Percentiles rank a stretch among this genome's conserved stretches.
Evolutionary conservation across 176 grass and related monocot genomes (phyloP).

Genomic region (Oryza coarctata): DNA sequence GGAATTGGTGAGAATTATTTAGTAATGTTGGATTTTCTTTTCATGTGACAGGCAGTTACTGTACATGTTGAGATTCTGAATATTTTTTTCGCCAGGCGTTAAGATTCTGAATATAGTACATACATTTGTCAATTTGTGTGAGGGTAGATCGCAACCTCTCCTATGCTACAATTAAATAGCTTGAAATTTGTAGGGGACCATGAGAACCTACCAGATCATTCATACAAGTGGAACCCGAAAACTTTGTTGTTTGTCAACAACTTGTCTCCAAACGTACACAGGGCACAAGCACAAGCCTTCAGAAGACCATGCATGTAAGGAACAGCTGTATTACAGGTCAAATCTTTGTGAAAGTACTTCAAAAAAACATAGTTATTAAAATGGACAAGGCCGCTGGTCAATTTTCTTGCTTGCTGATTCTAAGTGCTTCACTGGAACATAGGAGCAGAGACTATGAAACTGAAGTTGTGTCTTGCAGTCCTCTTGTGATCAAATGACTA

Average conservation of each 20-base stretch:
- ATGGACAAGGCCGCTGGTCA: not conserved
- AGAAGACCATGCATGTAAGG: not conserved
- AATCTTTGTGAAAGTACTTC: not conserved
- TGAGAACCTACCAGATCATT: slow-evolving; percentile 24
- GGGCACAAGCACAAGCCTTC: not conserved
- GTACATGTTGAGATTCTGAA: slow-evolving; percentile 1
- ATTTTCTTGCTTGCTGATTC: not conserved
- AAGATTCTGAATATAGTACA: not conserved
- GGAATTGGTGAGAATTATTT: not conserved
- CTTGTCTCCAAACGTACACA: not conserved
- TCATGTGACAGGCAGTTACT: not conserved
- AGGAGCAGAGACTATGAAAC: not conserved
- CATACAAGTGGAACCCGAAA: slow-evolving; percentile 23
- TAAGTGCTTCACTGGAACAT: not conserved
- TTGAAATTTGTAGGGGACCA: slow-evolving; percentile 18
- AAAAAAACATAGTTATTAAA: not conserved
- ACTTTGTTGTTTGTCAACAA: not conserved
- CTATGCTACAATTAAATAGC: slow-evolving; percentile 14
- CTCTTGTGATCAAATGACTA: not conserved
- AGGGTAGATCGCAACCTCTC: slow-evolving; percentile 14
- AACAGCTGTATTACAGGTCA: slow-evolving; percentile 10
- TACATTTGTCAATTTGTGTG: not conserved
- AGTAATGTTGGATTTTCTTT: slow-evolving; percentile 5
- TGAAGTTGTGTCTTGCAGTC: not conserved
- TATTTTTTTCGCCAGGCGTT: no score